Base-by-base conservation (phyloP, 495 filamentous ascomycete species). In the Ramalina intermedia region DNA sequence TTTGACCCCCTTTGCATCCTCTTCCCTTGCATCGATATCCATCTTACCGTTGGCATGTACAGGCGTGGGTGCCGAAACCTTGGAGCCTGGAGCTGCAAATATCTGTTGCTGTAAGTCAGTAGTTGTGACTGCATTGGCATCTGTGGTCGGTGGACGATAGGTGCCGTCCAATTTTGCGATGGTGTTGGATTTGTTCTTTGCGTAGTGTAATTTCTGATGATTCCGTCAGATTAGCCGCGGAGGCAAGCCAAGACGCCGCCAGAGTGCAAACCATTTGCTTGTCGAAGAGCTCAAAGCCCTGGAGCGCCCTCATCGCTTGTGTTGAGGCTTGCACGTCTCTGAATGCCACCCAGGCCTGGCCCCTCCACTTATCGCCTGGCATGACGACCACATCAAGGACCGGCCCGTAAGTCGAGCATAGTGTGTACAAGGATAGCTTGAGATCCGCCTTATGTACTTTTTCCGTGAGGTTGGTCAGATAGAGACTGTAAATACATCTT, bases 381-480 rank as follows among this genome's bases (percentile, higher is more conserved):
- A 95, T 71, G 29, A 85, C 83, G 29, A 94, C 84, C n/a, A 99
- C 80, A 60, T 96, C 91, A 43, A 99, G 76, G 13, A 99, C 84
- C 8, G 85, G 79, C 18, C 93, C 93, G 62, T 96, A 90, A 26
- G 87, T 94, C 11, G 85, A 82, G 59, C 96, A 99, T 14, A 96
- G 78, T 56, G 84, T 85, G 66, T 96, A 96, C 7, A 99, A 78
- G 12, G 80, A 79, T 8, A 83, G 80, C 39, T 84, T 76, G 12
- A 96, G 69, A 59, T 95, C 87, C 21, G 73, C 66, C 64, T 96
- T 99, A 49, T 76, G 79, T 46, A 96, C 75, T 66, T 93, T 95
- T 49, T 82, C 75, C 1, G 84, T 78, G 11, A 99, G 74, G 57
- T 95, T 95, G 37, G 73, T 81, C 60, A 87, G 73, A 59, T 96